These are phyloP conservation scores for Dacryopinax spathularia DNA, from an alignment of 768 basidiomycete genomes.

Conservation along the genomic window DNA sequence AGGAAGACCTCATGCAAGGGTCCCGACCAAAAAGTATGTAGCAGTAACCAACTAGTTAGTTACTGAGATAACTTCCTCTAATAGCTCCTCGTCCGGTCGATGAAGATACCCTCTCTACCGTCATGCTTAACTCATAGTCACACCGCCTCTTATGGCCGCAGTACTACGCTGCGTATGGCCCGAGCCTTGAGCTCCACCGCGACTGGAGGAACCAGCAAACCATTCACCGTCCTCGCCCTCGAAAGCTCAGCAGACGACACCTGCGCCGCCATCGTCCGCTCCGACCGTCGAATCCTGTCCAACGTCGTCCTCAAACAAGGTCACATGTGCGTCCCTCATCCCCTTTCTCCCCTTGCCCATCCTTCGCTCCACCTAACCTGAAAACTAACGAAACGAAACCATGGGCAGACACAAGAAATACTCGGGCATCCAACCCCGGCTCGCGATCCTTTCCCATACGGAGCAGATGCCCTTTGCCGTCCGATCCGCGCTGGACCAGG, in stretches of 20 bases:
- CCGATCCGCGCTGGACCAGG: constrained; percentile 48
- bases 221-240: constrained; percentile 20
- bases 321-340: constrained; percentile 31
- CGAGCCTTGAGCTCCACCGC: background rate
- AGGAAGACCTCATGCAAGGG: no score
- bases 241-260: constrained; percentile 93
- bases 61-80: no score
- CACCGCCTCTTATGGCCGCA: background rate
- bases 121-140: no score
- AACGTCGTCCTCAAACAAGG: constrained; percentile 82
- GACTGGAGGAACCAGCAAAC: background rate
- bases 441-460: constrained; percentile 66
- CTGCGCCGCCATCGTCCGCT: constrained; percentile 74
- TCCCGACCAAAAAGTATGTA: no score
- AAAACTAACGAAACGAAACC: no score
- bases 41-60: no score
- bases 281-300: constrained; percentile 48
- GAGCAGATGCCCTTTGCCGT: constrained; percentile 73
- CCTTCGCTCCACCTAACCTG: no score
- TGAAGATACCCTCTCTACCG: no score
- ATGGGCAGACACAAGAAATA: constrained; percentile 37
- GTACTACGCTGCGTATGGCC: background rate
- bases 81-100: no score
- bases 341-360: background rate
- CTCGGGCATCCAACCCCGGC: constrained; percentile 67